Evolutionary conservation across 208 protist genomes (phyloP).

Genomic region (Tritrichomonas foetus): DNA sequence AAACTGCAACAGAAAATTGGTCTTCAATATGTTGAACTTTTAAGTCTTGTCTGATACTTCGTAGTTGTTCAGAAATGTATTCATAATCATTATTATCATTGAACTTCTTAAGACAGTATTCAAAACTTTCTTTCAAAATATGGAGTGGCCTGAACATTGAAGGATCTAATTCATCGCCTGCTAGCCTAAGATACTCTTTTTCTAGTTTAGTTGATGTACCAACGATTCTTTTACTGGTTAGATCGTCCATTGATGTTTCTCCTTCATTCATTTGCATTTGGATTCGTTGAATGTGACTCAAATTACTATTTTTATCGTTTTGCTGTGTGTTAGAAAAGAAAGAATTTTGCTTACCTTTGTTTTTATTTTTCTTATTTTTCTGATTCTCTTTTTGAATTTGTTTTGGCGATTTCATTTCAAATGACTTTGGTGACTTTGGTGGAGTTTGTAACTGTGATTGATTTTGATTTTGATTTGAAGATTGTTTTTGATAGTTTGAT

Average conservation of each 20-base stretch:
- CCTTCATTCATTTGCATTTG: background rate
- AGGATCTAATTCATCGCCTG: background rate
- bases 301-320: background rate
- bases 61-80: background rate
- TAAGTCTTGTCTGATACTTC: slow-evolving; percentile 33
- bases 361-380: background rate
- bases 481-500: background rate
- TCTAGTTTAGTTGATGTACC: background rate
- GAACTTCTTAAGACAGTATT: background rate
- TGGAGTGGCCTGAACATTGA: background rate
- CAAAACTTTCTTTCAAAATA: background rate
- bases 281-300: background rate
- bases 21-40: slow-evolving; percentile 30
- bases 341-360: background rate
- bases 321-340: background rate
- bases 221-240: background rate
- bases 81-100: background rate
- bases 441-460: too few relatives aligned
- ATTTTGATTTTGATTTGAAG: background rate
- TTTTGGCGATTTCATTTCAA: background rate
- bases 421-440: too few relatives aligned
- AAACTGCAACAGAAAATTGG: background rate
- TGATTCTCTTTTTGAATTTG: background rate
- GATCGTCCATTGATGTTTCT: background rate
- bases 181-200: background rate